Evolutionary conservation across 345 rosid species (phyloP).

Genomic region (Triadica sebifera): DNA sequence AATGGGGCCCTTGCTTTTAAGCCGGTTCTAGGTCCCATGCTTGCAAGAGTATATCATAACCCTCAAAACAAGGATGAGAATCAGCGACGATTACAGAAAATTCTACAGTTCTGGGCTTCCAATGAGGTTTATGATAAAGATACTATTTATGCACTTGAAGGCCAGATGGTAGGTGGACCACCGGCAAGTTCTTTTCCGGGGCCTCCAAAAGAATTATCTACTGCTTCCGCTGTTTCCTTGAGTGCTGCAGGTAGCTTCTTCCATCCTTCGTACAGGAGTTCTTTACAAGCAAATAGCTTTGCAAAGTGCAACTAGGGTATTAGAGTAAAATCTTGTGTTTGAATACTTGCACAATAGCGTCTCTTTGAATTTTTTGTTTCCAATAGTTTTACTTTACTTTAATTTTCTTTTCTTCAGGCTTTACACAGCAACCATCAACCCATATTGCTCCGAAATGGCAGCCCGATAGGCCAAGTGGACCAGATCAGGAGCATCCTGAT

Average conservation of each 20-base stretch:
- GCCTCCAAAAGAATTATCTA: conserved; percentile 49
- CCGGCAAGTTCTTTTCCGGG: conserved; percentile 49
- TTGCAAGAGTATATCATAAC: conserved; percentile 75
- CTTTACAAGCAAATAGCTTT: not conserved
- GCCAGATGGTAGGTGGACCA: conserved; percentile 81
- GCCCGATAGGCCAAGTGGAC: conserved; percentile 47
- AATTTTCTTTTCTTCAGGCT: conserved; percentile 22
- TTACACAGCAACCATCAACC: conserved; percentile 29
- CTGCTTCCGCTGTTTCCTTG: conserved; percentile 43
- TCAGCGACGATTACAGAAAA: conserved; percentile 81
- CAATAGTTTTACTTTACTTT: not conserved
- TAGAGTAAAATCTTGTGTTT: not conserved
- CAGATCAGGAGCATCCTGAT: conserved; percentile 55
- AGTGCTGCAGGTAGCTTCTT: conserved; percentile 31
- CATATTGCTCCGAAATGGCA: conserved; percentile 55
- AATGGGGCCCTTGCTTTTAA: conserved; percentile 92
- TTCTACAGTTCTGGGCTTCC: conserved; percentile 92
- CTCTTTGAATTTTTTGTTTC: not conserved
- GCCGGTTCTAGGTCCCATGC: conserved; percentile 88
- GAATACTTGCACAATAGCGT: not conserved
- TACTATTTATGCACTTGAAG: conserved; percentile 65
- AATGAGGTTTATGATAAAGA: conserved; percentile 95
- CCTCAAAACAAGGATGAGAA: conserved; percentile 87
- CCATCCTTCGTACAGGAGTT: not conserved
- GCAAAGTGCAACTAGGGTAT: not conserved